Percentiles rank a stretch among this genome's conserved stretches.
These are phyloP conservation scores for Stipa capillata DNA, from an alignment of 176 grass and related monocot species.

Conservation along the genomic window DNA sequence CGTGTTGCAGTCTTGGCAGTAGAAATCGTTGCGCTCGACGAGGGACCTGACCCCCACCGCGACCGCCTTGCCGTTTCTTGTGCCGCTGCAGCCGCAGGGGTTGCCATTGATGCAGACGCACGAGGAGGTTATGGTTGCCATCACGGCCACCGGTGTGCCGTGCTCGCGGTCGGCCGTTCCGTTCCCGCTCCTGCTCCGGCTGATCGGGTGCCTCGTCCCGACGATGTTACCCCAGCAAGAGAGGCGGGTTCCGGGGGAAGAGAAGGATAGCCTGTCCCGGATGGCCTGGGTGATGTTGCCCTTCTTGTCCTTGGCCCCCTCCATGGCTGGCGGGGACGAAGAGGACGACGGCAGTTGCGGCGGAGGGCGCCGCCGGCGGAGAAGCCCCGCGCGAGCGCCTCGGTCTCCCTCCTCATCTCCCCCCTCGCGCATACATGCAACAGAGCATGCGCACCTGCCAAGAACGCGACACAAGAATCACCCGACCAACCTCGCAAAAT, in stretches of 20 bases:
- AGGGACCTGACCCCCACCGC: background rate
- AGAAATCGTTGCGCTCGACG: slow-evolving; percentile 53
- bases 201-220: background rate
- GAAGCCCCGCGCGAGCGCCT: slow-evolving; percentile 5
- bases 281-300: background rate
- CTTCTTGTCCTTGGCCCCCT: background rate
- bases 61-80: background rate
- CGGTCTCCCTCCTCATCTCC: background rate
- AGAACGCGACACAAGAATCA: background rate
- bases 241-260: background rate
- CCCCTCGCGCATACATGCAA: too few species aligned
- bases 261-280: slow-evolving; percentile 3
- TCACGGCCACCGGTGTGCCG: background rate
- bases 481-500: background rate
- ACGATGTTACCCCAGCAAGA: slow-evolving; percentile 12
- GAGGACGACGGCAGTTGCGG: background rate
- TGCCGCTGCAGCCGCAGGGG: too few species aligned
- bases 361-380: background rate
- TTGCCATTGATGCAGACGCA: too few species aligned
- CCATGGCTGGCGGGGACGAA: background rate
- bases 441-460: background rate
- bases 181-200: slow-evolving; percentile 4
- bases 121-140: background rate
- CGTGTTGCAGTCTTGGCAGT: slow-evolving; percentile 37
- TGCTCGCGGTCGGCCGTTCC: background rate